Conservation (phyloP, 768 basidiomycete genomes). For the Auricularia sp. region DNA sequence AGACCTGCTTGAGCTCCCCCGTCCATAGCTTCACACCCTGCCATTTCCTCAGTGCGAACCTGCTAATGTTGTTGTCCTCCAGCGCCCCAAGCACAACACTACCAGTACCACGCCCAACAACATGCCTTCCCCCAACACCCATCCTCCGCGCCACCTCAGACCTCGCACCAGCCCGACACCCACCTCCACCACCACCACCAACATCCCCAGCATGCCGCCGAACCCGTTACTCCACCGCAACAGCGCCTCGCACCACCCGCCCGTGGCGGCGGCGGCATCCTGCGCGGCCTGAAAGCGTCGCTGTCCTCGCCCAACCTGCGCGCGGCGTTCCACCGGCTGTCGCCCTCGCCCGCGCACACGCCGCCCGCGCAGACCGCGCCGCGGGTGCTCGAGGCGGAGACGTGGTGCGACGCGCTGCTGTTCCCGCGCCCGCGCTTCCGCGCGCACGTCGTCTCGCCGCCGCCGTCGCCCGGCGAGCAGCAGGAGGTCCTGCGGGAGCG, state of each 20-base stretch:
- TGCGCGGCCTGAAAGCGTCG: constrained; percentile 36
- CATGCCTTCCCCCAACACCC: too few species aligned
- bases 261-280: neutral
- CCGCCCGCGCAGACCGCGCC: neutral
- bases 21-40: too few species aligned
- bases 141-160: too few species aligned
- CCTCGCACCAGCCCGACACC: neutral
- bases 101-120: too few species aligned
- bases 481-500: neutral
- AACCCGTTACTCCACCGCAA: neutral
- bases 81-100: too few species aligned
- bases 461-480: constrained; percentile 26
- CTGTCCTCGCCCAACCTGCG: constrained; percentile 60
- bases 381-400: constrained; percentile 40
- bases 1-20: too few species aligned
- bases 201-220: neutral
- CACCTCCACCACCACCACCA: neutral
- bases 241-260: neutral
- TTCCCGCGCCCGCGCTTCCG: constrained; percentile 68
- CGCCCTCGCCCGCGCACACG: neutral
- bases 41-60: too few species aligned
- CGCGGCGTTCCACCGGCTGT: constrained; percentile 36
- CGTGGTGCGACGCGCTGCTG: constrained; percentile 72
- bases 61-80: too few species aligned
- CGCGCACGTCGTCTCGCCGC: constrained; percentile 33